Evolutionary conservation across 495 filamentous ascomycete species (phyloP).

Genomic region (Rusavskia elegans): DNA sequence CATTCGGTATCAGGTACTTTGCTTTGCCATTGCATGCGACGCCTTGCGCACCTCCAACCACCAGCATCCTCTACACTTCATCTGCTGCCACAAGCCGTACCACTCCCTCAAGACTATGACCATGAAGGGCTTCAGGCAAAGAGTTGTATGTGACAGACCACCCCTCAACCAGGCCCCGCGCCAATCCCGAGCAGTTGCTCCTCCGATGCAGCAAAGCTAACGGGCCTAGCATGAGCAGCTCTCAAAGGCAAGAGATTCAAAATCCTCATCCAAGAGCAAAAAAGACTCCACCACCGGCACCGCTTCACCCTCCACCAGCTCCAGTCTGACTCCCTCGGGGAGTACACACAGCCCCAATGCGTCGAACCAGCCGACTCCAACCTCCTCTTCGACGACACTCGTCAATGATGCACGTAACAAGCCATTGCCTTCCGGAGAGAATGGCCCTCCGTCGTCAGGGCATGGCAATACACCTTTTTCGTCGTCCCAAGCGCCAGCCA

Average conservation of each 20-base stretch:
- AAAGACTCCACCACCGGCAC: conserved; percentile 75
- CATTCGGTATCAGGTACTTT: no score
- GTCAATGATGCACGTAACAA: conserved; percentile 78
- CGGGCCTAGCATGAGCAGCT: conserved; percentile 62
- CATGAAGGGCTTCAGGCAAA: conserved; percentile 97
- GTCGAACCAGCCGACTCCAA: conserved; percentile 50
- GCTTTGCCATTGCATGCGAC: no score
- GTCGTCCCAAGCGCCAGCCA: conserved; percentile 24
- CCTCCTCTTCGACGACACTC: conserved; percentile 69
- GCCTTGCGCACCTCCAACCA: no score
- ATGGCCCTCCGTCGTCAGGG: conserved; percentile 29
- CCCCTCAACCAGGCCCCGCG: no score
- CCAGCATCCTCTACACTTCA: not conserved
- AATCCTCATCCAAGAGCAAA: conserved; percentile 78
- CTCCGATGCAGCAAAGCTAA: conserved; percentile 10
- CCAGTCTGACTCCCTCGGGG: conserved; percentile 29
- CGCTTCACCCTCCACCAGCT: conserved; percentile 50
- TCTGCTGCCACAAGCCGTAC: not conserved
- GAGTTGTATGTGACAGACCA: conserved; percentile 61
- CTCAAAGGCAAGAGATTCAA: conserved; percentile 83
- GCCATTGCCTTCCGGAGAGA: conserved; percentile 52
- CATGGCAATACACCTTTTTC: conserved; percentile 22
- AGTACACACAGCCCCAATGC: conserved; percentile 48
- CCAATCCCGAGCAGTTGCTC: not conserved
- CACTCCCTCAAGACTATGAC: conserved; percentile 19